Base-by-base conservation (phyloP, 2,329 filamentous ascomycete species). In the Pyrenochaeta sp. region DNA sequence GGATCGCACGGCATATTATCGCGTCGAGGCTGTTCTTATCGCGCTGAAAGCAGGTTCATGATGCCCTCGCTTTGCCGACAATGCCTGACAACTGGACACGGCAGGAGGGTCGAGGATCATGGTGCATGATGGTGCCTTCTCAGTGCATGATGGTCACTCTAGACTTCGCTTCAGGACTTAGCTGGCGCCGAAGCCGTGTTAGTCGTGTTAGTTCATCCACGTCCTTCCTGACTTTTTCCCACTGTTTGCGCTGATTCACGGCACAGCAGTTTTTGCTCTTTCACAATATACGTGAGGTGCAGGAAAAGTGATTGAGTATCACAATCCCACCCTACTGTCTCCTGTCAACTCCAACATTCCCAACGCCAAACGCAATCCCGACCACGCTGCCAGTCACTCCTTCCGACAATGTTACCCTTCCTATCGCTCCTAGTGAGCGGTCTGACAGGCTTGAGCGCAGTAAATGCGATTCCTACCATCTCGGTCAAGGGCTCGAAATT, bases 401-500 rank as follows among this genome's bases (percentile, higher is more conserved):
- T 15, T 20, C 40, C 44, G 46, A 45, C 17, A 15, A 61, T 63
- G 56, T 46, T 58, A 18, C 48, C 39, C 29, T 44, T 49, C 12
- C 47, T 51, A 2, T 49, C 55, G 48, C 49, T 63, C 17, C 36
- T 39, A 30, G 45, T 17, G 54, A 17, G 51, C 58, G 58, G 68
- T 11, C 44, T 72, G 15, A 71, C 67, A 4, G 63, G 62, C 54
- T 45, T 71, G 43, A 64, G 69, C 43, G 65, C 67, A 51, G 80
- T 77, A 49, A 67, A 73, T 63, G 80, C 83, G 27, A 77, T 87
- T 42, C 78, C 83, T 31, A 83, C 83, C 49, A 84, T 88, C 58
- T 79, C 79, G n/a, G 77, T 78, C 36, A 85, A 88, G 48, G 91
- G 91, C 45, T 87, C 88, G 79, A 96, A 96, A 78, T 92, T 96